phyloP scores from a whole-genome alignment of 345 rosid genomes.

The Mallotus nudiflorus region DNA sequence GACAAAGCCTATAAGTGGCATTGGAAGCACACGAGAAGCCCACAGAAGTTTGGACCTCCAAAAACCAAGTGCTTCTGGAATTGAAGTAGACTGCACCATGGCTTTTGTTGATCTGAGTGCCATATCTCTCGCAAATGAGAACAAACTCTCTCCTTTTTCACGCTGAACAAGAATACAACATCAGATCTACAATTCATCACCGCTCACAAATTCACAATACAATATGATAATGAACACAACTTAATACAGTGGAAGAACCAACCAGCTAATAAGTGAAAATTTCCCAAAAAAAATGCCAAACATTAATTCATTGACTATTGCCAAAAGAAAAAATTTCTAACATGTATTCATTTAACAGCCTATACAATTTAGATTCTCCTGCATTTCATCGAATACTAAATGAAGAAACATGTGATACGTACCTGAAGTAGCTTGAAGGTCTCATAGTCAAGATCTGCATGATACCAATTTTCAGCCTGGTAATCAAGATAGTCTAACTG shows the following conservation, averaged over 20 bases:
- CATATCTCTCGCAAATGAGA: conserved; percentile 88
- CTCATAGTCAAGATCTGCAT: conserved; percentile 95
- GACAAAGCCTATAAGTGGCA: conserved; percentile 95
- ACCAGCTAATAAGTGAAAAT: neutral
- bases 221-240: neutral
- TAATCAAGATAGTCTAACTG: conserved; percentile 89
- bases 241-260: neutral
- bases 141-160: conserved; percentile 88
- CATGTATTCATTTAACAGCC: neutral
- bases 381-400: conserved; percentile 1
- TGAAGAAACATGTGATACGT: neutral
- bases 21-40: conserved; percentile 92
- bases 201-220: neutral
- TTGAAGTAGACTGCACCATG: conserved; percentile 53
- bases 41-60: conserved; percentile 92
- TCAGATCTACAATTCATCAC: conserved; percentile 1
- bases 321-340: neutral
- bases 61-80: conserved; percentile 69
- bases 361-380: neutral
- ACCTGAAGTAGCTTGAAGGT: conserved; percentile 97
- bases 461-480: conserved; percentile 76
- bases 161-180: conserved; percentile 41
- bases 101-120: conserved; percentile 84
- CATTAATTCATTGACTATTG: no score
- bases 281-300: neutral